Base-by-base conservation (phyloP, 2,329 filamentous ascomycete genomes). In the Orbilia javanica region DNA sequence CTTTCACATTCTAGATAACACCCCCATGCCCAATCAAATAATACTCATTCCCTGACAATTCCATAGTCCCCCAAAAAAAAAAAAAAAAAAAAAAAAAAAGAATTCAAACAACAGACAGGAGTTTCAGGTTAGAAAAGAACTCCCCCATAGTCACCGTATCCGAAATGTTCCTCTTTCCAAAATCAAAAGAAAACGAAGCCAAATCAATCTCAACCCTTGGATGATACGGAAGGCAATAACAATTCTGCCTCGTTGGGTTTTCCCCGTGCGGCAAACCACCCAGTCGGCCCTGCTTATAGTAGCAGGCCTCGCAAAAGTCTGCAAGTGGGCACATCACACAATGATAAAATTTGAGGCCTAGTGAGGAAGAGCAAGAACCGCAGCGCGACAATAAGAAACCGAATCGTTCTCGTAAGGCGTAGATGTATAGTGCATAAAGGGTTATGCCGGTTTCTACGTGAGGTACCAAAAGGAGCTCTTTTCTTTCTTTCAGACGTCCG, bases 191-290 rank as follows among this genome's bases (percentile, higher is more conserved):
- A 18, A 20, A 60, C 34, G 34, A 39, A 5, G 31, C 53, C 53
- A 60, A 22, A 60, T 60, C 31, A 11, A 60, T n/a, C 31, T 60
- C 20, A 7, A 25, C 53, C 53, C 53, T 39, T 39, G 53, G 53
- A 25, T 60, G 53, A 15, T 60, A 60, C 31, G 53, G 31, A 22
- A 60, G 53, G n/a, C 53, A 60, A 25, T 39, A 15, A 27, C 53
- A 60, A 39, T 39, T 60, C 31, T 60, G 53, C 4, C 31, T 34
- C 15, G 31, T n/a, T 7, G 29, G 10, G 36, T 29, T 7, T 6
- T 13, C 18, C 18, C 18, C 27, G 4, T 36, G 11, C 4, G n/a
- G 11, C 2, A 55, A 18, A 29, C 7, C 11, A 13, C 1, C 20
- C 8, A 20, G 48, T 13, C 39, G 3, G n/a, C 22, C 7, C 11